Evolutionary conservation across 805 yeast genomes (phyloP).

Genomic region (Tetrapisispora phaffii): DNA sequence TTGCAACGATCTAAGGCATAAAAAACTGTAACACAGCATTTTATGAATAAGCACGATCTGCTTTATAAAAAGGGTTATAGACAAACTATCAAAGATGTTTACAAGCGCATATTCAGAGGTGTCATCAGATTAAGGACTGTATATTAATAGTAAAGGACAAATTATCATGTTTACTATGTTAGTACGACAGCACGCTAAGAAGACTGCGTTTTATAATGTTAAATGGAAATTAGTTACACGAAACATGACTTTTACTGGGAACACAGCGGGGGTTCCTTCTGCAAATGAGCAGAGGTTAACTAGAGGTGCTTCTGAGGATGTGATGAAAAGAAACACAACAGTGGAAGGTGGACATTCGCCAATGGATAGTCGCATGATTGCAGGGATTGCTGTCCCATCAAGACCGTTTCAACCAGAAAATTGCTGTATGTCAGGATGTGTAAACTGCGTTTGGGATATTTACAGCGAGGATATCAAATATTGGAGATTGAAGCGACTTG

Average conservation of each 20-base stretch:
- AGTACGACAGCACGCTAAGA: not conserved
- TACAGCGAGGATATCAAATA: slow-evolving; percentile 80
- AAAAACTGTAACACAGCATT: no score
- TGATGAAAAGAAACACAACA: slow-evolving; percentile 41
- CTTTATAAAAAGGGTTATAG: no score
- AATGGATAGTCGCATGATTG: slow-evolving; percentile 23
- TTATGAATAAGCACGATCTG: no score
- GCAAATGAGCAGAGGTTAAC: slow-evolving; percentile 41
- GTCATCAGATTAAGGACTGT: no score
- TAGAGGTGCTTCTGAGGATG: slow-evolving; percentile 46
- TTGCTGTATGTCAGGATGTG: slow-evolving; percentile 96
- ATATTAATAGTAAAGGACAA: no score
- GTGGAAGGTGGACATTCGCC: slow-evolving; percentile 29
- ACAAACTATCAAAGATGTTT: no score
- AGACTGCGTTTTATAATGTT: not conserved
- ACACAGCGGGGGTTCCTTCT: slow-evolving; percentile 19
- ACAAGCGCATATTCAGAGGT: no score
- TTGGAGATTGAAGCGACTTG: slow-evolving; percentile 54
- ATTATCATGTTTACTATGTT: not conserved
- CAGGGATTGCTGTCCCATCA: slow-evolving; percentile 72
- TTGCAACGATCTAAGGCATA: no score
- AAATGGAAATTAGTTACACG: not conserved
- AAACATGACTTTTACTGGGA: slow-evolving; percentile 30
- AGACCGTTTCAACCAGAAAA: slow-evolving; percentile 86
- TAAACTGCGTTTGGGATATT: slow-evolving; percentile 93